A percentile compares a stretch with the other conserved stretches of the same genome.
Conservation (phyloP, 495 filamentous ascomycete genomes). For the Cercophora sp. region DNA sequence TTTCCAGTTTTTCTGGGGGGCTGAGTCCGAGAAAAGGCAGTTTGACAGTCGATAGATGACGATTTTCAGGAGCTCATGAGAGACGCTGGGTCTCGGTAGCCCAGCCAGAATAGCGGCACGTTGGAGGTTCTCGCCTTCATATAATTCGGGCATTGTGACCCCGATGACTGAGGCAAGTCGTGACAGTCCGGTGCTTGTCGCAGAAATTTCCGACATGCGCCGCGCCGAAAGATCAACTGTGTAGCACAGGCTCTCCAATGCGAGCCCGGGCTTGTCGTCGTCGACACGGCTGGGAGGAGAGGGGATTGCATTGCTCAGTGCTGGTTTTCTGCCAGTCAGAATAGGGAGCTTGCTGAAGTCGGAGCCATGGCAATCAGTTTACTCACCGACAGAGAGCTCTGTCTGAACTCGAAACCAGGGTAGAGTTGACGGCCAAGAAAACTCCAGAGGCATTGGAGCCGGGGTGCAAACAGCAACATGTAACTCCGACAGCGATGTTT, state of each 20-base stretch:
- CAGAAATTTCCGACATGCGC: too few species aligned
- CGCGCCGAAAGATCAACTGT: too few species aligned
- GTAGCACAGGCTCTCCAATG: too few species aligned
- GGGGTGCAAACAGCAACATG: constrained; percentile 4
- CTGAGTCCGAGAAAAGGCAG: background rate
- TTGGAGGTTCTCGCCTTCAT: background rate
- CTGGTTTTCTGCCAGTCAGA: too few species aligned
- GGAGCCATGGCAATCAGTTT: background rate
- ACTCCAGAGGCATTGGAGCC: background rate
- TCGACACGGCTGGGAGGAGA: too few species aligned
- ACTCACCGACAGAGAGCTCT: too few species aligned
- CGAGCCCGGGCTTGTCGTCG: too few species aligned
- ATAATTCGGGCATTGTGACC: background rate
- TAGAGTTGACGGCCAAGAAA: background rate
- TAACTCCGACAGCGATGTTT: background rate
- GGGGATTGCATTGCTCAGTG: too few species aligned
- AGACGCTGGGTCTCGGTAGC: background rate
- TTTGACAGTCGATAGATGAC: background rate
- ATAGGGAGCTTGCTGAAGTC: too few species aligned
- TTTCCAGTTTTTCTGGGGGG: background rate
- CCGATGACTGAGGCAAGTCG: background rate
- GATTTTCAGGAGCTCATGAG: background rate
- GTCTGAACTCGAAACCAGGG: constrained; percentile 2
- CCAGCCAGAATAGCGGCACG: background rate
- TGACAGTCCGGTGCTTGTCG: background rate